Base-by-base conservation (phyloP, 305 asterid genomes). In the Withania somnifera region DNA sequence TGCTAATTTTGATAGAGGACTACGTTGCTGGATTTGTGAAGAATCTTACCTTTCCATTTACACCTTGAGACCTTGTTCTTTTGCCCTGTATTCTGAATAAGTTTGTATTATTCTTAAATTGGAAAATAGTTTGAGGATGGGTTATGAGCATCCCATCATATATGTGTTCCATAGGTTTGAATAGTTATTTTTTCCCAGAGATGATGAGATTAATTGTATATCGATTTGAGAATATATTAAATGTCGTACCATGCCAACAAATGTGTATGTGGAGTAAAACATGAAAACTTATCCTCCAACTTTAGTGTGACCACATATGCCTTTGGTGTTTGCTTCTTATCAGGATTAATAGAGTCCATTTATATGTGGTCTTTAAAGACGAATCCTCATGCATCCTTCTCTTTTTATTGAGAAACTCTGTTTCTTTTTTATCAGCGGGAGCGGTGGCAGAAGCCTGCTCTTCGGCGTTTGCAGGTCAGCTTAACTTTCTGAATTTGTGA, bases 391-490 rank as follows among this genome's bases (percentile, higher is more conserved):
- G 34, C 76, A 80, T 71, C 79, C 58, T 56, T 73, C 85, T 86
- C 83, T 76, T 81, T 80, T 76, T 78, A 78, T 80, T 78, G 68
- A 79, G 79, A 75, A 73, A 79, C 82, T 77, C 82, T 77, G 30
- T 63, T 84, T 81, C 68, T 84, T 83, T 80, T 87, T 38, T 86
- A 68, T 80, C 91, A 97, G 99, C 93, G 99, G 64, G 97, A 89
- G 84, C 87, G 92, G 79, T 93, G 97, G 97, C 99, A 93, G 85
- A 97, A 97, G 85, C 99, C 99, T 60, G 80, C 93, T 83, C 94
- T 95, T 84, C 97, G 98, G 38, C 98, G 93, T 82, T 87, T 97
- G 89, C 99, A 95, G 99, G 99, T 97, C 80, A 86, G 94, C 82
- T 80, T 30, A 42, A 45, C 73, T 58, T 4, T 73, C 52, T 19